phyloP scores from a whole-genome alignment of 2,329 filamentous ascomycete genomes.

The Calonectria fujianensis region DNA sequence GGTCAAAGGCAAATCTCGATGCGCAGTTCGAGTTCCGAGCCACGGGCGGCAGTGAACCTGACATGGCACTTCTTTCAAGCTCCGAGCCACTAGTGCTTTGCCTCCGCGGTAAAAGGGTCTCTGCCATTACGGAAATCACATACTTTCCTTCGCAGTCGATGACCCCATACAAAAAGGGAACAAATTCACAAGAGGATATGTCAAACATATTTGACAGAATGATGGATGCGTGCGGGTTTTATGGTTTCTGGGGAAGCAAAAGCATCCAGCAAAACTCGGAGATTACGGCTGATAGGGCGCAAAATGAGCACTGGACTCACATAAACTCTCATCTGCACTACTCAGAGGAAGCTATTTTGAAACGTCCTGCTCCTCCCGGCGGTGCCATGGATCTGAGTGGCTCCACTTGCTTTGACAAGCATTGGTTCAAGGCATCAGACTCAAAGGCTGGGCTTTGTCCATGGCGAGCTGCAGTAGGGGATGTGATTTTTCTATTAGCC shows the following conservation, averaged over 20 bases:
- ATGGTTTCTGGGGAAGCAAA: constrained; percentile 38
- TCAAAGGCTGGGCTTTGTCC: constrained; percentile 42
- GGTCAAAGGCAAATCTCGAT: constrained; percentile 36
- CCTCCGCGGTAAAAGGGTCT: constrained; percentile 28
- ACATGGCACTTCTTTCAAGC: constrained; percentile 8
- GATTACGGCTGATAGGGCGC: constrained; percentile 1
- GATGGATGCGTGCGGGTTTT: constrained; percentile 42
- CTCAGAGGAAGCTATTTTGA: background rate
- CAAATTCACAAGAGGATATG: constrained; percentile 17
- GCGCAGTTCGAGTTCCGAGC: constrained; percentile 41
- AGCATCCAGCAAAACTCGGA: background rate
- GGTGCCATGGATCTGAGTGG: background rate
- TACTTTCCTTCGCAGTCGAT: constrained; percentile 38
- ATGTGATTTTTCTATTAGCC: constrained; percentile 36
- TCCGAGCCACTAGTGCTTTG: constrained; percentile 26
- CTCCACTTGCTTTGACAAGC: constrained; percentile 32
- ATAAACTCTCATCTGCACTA: constrained; percentile 42
- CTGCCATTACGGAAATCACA: constrained; percentile 33
- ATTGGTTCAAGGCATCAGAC: constrained; percentile 41
- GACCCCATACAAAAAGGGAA: constrained; percentile 25
- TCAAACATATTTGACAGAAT: constrained; percentile 37
- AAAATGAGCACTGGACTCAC: constrained; percentile 41
- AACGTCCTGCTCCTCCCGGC: background rate
- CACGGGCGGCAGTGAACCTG: constrained; percentile 22
- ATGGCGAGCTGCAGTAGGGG: constrained; percentile 41